Evolutionary conservation across 805 yeast genomes (phyloP).

Genomic region (Metschnikowia cubensis): DNA sequence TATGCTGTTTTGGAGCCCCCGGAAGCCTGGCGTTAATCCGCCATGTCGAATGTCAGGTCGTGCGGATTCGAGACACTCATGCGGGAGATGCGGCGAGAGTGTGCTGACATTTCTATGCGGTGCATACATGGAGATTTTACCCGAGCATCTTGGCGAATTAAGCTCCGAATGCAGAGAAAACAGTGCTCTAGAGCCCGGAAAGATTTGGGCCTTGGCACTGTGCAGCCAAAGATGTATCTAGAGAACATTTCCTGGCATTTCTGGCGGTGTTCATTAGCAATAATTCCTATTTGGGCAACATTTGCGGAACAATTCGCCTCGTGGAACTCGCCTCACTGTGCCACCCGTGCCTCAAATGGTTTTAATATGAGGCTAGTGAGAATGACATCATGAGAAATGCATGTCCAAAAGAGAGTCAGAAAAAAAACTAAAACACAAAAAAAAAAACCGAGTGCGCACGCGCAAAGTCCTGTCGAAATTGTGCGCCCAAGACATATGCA

Average conservation of each 20-base stretch:
- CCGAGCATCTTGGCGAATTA: background rate
- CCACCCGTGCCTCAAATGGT: background rate
- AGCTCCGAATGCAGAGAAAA: background rate
- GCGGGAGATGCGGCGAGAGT: background rate
- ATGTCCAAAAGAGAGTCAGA: background rate
- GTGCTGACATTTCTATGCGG: background rate
- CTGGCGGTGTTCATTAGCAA: too few species aligned
- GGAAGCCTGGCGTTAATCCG: background rate
- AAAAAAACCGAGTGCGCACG: background rate
- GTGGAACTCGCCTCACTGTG: background rate
- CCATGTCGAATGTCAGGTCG: background rate
- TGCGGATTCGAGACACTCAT: background rate
- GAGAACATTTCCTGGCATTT: too few species aligned
- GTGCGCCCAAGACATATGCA: slow-evolving; percentile 1
- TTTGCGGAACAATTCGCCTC: too few species aligned
- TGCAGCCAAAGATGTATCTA: too few species aligned
- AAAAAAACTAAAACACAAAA: too few species aligned
- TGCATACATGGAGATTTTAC: background rate
- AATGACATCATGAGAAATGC: background rate
- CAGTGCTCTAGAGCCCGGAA: background rate
- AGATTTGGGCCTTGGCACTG: background rate
- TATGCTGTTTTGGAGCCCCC: too few species aligned
- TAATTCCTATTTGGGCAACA: too few species aligned
- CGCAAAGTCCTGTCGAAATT: background rate
- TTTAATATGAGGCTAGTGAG: background rate